Conservation (phyloP, 2,329 filamentous ascomycete species). For the Penicillium sp. region DNA sequence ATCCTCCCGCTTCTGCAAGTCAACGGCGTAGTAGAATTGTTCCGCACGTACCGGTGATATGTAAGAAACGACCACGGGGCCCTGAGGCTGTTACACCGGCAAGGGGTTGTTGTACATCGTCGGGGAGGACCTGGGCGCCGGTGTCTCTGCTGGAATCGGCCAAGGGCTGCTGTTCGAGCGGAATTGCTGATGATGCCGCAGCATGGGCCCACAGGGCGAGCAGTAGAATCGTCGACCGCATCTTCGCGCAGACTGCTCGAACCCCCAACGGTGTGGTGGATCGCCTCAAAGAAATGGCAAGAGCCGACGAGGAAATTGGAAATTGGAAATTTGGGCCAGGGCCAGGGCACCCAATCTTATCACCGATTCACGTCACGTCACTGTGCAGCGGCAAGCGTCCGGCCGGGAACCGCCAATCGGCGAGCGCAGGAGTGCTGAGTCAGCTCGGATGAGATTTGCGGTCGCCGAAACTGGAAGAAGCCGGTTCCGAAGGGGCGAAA, state of each 20-base stretch:
- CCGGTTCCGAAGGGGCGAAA: not conserved
- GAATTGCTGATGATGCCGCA: conserved; percentile 14
- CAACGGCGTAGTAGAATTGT: not conserved
- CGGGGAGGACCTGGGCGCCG: conserved; percentile 1
- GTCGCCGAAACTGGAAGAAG: not conserved
- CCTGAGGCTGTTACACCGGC: conserved; percentile 13
- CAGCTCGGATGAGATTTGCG: not conserved
- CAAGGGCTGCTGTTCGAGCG: conserved; percentile 19
- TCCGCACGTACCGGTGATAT: conserved; percentile 36
- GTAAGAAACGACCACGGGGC: conserved; percentile 39
- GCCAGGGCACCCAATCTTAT: not conserved
- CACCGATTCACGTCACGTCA: conserved; percentile 7
- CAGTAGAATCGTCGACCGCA: conserved; percentile 20
- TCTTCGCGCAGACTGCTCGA: conserved; percentile 8
- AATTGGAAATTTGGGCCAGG: not conserved
- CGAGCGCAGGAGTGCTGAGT: not conserved
- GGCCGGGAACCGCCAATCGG: conserved; percentile 5
- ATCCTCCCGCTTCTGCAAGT: not conserved
- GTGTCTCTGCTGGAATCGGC: conserved; percentile 3
- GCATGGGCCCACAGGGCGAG: conserved; percentile 18
- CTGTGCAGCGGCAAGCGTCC: not conserved
- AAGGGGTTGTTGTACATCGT: conserved; percentile 1
- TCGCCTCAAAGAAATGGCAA: not conserved
- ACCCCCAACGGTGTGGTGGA: not conserved
- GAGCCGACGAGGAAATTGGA: not conserved